Evolutionary conservation across 179 eudicot species (phyloP), one percentile per base, ranked within the genome.

Genomic region (Silene noctiflora): DNA sequence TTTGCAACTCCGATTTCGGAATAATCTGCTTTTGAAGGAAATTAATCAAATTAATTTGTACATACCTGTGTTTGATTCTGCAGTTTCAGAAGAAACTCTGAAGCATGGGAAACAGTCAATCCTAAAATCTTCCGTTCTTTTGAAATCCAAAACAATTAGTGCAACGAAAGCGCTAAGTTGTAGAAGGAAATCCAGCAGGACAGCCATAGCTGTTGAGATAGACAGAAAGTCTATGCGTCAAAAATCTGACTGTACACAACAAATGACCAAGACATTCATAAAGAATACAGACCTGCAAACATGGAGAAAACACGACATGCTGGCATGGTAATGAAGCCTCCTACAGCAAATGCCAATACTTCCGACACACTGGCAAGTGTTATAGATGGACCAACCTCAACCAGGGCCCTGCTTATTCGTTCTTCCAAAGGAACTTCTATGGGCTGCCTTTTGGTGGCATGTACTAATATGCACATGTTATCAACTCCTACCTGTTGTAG

Each of bases 151-250:
- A 78, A 85, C 89, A 74, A 95, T 93, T 64, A 95, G 86, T 25
- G 99, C 96, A 55, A 93, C 95, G 84, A 95, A 95, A 48, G 99
- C 97, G 79, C 96, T 95, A 67, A 95, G 87, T 84, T 95, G 99
- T 74, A 95, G 88, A 81, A 95, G 88, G 81, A 95, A 95, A 84
- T 95, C 97, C 86, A 95, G 83, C 33, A 95, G 86, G 75, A 95
- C 91, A 73, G 97, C 99, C 88, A 95, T 58, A 53, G 99, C 99
- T 93, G 95, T 79, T 76, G 68, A 77, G 24, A 85, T 67, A 51
- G 63, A 76, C 65, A 75, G 21, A 59, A 44, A 61, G 39, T 78
- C 67, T 16, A 7, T 39, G 76, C 6, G 69, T 59, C 39, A 51
- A 74, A 68, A 69, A 51, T 67, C 64, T 8, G 25, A 56, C 72